phyloP scores from a whole-genome alignment of 345 rosid genomes.

The Acer yangbiense region DNA sequence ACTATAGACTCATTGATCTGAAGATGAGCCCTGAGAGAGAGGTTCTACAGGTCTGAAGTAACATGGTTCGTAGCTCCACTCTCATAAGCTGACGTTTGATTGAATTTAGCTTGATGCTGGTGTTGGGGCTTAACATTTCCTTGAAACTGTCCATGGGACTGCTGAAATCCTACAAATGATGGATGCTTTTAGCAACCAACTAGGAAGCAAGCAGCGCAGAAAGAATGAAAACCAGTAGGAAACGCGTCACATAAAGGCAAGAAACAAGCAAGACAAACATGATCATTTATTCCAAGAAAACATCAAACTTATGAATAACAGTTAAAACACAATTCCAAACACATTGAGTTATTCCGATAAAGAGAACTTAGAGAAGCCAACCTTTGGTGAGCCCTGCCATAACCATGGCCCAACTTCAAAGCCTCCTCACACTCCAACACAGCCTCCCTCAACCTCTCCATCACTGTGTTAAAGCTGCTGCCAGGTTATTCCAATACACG shows the following conservation, averaged over 20 bases:
- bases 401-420: conserved; percentile 64
- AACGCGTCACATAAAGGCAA: not conserved
- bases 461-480: no score
- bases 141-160: no score
- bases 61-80: no score
- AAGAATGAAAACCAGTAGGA: not conserved
- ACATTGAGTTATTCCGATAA: not conserved
- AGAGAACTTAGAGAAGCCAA: conserved; percentile 76
- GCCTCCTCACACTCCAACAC: conserved; percentile 90
- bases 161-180: not conserved
- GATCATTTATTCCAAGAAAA: conserved; percentile 1
- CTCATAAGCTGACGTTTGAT: no score
- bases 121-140: no score
- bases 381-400: conserved; percentile 79
- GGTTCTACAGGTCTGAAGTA: no score
- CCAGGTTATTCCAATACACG: no score
- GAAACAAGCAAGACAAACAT: not conserved
- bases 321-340: not conserved
- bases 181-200: not conserved
- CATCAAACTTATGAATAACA: not conserved
- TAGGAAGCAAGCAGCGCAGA: not conserved
- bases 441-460: conserved; percentile 44
- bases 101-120: no score
- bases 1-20: no score
- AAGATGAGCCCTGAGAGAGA: no score